These are phyloP conservation scores for Fonsecaea nubica DNA, from an alignment of 2,329 filamentous ascomycete species.

Conservation along the genomic window DNA sequence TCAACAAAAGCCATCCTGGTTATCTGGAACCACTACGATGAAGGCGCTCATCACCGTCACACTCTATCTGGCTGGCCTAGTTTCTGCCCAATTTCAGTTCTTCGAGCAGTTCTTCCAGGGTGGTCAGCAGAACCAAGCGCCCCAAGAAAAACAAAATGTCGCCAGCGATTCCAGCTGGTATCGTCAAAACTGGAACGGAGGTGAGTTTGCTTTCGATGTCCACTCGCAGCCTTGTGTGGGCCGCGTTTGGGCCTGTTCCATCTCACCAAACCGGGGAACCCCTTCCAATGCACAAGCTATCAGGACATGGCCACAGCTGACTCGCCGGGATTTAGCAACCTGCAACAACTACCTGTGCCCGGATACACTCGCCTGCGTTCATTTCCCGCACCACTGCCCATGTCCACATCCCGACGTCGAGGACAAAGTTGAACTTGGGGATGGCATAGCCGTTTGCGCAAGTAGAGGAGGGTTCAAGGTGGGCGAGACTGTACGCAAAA, in stretches of 20 bases:
- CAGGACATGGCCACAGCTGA: constrained; percentile 10
- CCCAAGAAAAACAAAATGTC: constrained; percentile 74
- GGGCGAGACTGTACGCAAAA: constrained; percentile 56
- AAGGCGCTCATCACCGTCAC: constrained; percentile 46
- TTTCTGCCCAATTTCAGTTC: constrained; percentile 87
- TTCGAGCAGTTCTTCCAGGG: constrained; percentile 93
- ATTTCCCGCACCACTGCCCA: constrained; percentile 96
- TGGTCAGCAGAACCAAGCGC: constrained; percentile 62
- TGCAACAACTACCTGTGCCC: constrained; percentile 96
- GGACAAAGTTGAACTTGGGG: constrained; percentile 73
- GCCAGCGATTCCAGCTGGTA: constrained; percentile 85
- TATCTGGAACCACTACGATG: constrained; percentile 17
- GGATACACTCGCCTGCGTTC: constrained; percentile 90
- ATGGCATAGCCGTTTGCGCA: constrained; percentile 56
- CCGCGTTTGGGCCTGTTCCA: background rate
- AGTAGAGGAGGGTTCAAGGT: constrained; percentile 57
- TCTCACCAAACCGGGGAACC: background rate
- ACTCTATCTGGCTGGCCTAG: constrained; percentile 65
- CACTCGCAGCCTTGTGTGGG: background rate
- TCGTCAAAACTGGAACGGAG: constrained; percentile 67
- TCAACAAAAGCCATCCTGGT: background rate
- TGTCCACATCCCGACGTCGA: constrained; percentile 79
- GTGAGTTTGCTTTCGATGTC: constrained; percentile 24
- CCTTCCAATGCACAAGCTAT: background rate
- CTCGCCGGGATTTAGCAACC: constrained; percentile 63